Percentiles rank a stretch among this genome's conserved stretches.
Conservation (phyloP, 805 yeast species). For the Kuraishia capsulata region DNA sequence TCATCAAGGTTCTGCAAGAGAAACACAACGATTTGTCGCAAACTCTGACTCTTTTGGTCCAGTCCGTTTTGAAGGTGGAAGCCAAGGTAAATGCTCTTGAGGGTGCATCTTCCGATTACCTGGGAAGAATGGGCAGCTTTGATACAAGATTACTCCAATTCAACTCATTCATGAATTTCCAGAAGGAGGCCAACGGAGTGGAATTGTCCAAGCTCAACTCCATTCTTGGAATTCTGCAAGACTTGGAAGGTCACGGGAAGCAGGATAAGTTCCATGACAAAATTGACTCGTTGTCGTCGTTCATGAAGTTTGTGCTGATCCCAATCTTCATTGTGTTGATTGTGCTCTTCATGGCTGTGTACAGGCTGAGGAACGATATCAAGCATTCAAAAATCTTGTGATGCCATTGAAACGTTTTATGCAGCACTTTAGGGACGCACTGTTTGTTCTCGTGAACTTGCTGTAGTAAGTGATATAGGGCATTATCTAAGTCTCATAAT, state of each 20-base stretch:
- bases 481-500: too few relatives aligned
- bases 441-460: too few relatives aligned
- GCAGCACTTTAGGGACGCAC: too few relatives aligned
- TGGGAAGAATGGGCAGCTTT: neutral
- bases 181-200: slow-evolving; percentile 1
- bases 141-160: neutral
- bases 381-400: slow-evolving; percentile 51
- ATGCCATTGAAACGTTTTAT: slow-evolving; percentile 5
- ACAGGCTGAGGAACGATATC: slow-evolving; percentile 51
- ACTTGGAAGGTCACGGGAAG: neutral
- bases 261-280: neutral
- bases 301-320: slow-evolving; percentile 17
- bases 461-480: too few relatives aligned
- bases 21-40: neutral
- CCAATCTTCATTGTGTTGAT: slow-evolving; percentile 30
- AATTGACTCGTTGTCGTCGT: neutral
- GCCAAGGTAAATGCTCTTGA: neutral
- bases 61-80: neutral
- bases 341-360: slow-evolving; percentile 35
- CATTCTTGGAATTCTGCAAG: neutral
- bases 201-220: slow-evolving; percentile 1
- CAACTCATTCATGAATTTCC: neutral
- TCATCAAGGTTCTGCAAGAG: slow-evolving; percentile 8
- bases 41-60: neutral
- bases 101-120: neutral